Conservation (phyloP, 1,139 yeast species). For the Taiozyma sp. region DNA sequence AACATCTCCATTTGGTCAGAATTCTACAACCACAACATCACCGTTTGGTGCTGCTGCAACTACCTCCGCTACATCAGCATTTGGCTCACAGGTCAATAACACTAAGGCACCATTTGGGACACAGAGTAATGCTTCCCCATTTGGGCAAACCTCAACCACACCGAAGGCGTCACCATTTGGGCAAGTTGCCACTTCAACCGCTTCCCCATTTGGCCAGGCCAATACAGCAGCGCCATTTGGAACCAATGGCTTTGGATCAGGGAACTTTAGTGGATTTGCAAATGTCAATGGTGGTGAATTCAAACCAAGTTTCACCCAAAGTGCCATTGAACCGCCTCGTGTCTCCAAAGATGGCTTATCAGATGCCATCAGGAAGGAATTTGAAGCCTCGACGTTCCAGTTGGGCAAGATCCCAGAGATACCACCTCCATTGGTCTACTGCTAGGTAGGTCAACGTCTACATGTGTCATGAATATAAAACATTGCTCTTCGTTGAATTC, state of each 20-base stretch:
- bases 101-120: neutral
- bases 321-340: slow-evolving; percentile 29
- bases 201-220: neutral
- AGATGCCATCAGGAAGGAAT: slow-evolving; percentile 40
- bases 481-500: neutral
- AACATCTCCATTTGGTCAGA: slow-evolving; percentile 23
- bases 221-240: neutral
- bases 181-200: slow-evolving; percentile 1
- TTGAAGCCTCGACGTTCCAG: slow-evolving; percentile 44
- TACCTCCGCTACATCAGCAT: neutral
- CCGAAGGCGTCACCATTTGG: slow-evolving; percentile 12
- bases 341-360: slow-evolving; percentile 35
- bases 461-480: neutral
- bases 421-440: slow-evolving; percentile 60
- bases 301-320: slow-evolving; percentile 26
- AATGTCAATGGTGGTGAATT: slow-evolving; percentile 5
- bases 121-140: slow-evolving; percentile 16
- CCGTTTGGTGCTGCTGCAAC: neutral
- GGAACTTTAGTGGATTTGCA: slow-evolving; percentile 1
- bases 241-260: slow-evolving; percentile 4
- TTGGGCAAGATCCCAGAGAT: slow-evolving; percentile 74
- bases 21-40: neutral
- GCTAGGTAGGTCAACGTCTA: slow-evolving; percentile 23
- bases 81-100: neutral
- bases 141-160: slow-evolving; percentile 15